Percentiles rank a stretch among this genome's conserved stretches.
These are phyloP conservation scores for Talaromyces thailandensis DNA, from an alignment of 495 filamentous ascomycete genomes.

Conservation along the genomic window DNA sequence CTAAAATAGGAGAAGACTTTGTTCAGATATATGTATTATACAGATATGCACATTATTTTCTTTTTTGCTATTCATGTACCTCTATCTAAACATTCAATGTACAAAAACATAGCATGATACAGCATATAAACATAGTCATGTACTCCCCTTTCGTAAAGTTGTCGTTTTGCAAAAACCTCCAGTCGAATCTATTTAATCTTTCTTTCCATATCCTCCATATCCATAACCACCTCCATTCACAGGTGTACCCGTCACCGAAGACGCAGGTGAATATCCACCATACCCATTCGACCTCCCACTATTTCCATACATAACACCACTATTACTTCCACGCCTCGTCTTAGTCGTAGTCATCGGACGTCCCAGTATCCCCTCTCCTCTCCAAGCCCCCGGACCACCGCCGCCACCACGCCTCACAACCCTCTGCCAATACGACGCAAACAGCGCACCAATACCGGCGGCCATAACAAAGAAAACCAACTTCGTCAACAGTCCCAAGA, in stretches of 20 bases:
- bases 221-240: constrained; percentile 19
- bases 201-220: constrained; percentile 45
- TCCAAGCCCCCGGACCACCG: constrained; percentile 25
- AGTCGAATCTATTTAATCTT: constrained; percentile 30
- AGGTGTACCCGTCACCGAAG: constrained; percentile 7
- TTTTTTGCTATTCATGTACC: background rate
- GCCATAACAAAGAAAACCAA: constrained; percentile 34
- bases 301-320: constrained; percentile 35
- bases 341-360: constrained; percentile 13
- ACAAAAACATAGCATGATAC: background rate
- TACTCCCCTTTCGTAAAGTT: background rate
- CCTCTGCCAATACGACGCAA: constrained; percentile 20
- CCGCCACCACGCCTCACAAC: constrained; percentile 28
- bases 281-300: constrained; percentile 41
- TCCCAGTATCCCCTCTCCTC: constrained; percentile 36
- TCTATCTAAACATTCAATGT: background rate
- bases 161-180: background rate
- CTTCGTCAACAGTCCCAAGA: constrained; percentile 11
- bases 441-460: constrained; percentile 33
- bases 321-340: constrained; percentile 17
- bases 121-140: background rate
- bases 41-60: constrained; percentile 1
- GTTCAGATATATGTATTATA: constrained; percentile 2
- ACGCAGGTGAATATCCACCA: constrained; percentile 32
- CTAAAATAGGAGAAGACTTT: background rate